Base-by-base conservation (phyloP, 1,284 basidiomycete genomes). In the Rhodotorula sp. region DNA sequence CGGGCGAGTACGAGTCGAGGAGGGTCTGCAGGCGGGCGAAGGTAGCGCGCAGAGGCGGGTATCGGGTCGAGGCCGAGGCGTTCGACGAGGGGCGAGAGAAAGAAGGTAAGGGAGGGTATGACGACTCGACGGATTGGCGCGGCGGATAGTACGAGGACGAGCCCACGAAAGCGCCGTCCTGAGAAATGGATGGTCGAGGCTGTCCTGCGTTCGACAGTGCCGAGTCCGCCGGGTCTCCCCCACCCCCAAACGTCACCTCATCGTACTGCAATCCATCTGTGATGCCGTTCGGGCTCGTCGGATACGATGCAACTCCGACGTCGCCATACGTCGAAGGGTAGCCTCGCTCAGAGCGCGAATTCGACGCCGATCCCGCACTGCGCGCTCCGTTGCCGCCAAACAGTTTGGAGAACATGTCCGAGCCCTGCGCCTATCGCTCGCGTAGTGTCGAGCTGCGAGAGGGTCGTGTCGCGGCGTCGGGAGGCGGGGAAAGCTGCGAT, bases 1-100 rank as follows among this genome's bases (percentile, higher is more conserved):
- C 47, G 11, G 77, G 77, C 8, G 74, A 70, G 18, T 70, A 56
- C 2, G 63, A 65, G 47, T 60, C 54, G 46, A 77, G 73, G 31
- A 75, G 22, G 10, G 55, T 20, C 3, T 64, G 51, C 37, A 78
- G 66, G 50, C 68, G 72, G 26, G 66, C 44, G 55, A 78, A 72
- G 13, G 73, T 75, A 8, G 64, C 40, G 28, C 65, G 46, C 13
- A 75, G 52, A 37, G 72, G 66, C 0, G 76, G 77, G 52, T 69
- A 73, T 26, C 67, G 57, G 15, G 31, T 20, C 13, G 60, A 20
- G 47, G 59, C 15, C 26, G 62, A 47, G 16, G 48, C 10, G 50
- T 62, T 55, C 30, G 59, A 59, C 18, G 67, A 69, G 2, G 70
- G 67, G 40, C 67, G 70, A 11, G 70, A 69, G 59, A 72, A 72